Percentiles rank a stretch among this genome's conserved stretches.
These are phyloP conservation scores for Eucalyptus curtisii DNA, from an alignment of 345 rosid genomes.

Conservation along the genomic window DNA sequence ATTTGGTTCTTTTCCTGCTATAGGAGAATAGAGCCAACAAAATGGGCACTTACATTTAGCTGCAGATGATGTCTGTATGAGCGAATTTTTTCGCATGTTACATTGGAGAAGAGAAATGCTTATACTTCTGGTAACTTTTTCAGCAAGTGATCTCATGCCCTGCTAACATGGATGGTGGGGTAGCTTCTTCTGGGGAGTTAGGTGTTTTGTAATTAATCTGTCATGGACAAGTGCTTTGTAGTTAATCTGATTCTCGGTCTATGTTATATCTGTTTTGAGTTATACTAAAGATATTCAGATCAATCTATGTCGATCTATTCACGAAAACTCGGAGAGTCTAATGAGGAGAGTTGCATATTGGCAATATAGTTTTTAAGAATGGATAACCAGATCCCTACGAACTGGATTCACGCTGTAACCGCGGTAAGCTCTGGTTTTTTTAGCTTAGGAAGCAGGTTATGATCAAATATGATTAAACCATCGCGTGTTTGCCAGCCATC, in stretches of 20 bases:
- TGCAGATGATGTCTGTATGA: neutral
- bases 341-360: neutral
- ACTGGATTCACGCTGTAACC: neutral
- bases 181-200: neutral
- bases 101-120: neutral
- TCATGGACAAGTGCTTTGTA: neutral
- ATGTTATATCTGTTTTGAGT: neutral
- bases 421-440: neutral
- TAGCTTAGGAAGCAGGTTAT: neutral
- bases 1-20: neutral
- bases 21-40: neutral
- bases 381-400: neutral
- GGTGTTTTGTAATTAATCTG: neutral
- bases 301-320: neutral
- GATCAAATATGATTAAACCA: neutral
- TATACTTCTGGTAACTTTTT: neutral
- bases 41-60: neutral
- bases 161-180: neutral
- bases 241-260: neutral
- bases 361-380: neutral
- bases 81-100: neutral
- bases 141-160: neutral
- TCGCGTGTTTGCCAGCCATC: neutral
- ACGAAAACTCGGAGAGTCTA: neutral
- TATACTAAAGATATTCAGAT: neutral